Conservation (phyloP, 2,329 filamentous ascomycete species). For the Rhynchosporium secalis region DNA sequence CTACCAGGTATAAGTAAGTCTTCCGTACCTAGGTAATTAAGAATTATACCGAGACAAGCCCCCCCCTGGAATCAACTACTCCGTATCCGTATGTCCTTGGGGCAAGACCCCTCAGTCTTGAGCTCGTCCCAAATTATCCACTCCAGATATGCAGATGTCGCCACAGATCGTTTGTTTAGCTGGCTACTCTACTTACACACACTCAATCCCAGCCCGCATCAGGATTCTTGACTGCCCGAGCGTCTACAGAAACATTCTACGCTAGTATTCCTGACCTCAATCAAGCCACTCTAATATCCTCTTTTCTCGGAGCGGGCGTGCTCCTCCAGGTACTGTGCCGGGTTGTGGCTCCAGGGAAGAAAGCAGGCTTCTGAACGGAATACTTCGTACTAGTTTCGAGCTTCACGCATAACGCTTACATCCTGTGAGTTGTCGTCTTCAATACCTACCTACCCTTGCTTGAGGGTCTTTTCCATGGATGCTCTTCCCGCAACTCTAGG, state of each 20-base stretch:
- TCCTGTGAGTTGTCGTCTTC: slow-evolving; percentile 8
- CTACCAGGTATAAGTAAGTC: too few species aligned
- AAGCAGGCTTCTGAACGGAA: slow-evolving; percentile 1
- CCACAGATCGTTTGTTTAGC: slow-evolving; percentile 12
- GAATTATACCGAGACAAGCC: background rate
- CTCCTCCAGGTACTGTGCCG: slow-evolving; percentile 4
- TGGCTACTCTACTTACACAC: background rate
- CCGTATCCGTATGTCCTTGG: background rate
- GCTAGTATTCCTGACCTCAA: slow-evolving; percentile 7
- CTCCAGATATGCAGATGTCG: slow-evolving; percentile 4
- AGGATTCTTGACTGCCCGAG: slow-evolving; percentile 7
- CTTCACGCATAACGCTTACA: slow-evolving; percentile 2
- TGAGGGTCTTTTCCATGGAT: background rate
- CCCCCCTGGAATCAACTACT: background rate
- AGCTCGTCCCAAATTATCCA: background rate
- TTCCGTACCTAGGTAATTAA: background rate
- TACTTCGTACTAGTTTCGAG: slow-evolving; percentile 4
- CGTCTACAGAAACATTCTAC: background rate
- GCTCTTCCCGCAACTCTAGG: slow-evolving; percentile 3
- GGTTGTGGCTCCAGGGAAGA: slow-evolving; percentile 9
- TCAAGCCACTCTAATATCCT: slow-evolving; percentile 10
- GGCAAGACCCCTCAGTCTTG: background rate
- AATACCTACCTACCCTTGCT: background rate
- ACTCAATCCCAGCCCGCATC: slow-evolving; percentile 2
- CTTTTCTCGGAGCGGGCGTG: background rate